phyloP scores from a whole-genome alignment of 352 stramenopile species.

The Pythium scleroteichum region DNA sequence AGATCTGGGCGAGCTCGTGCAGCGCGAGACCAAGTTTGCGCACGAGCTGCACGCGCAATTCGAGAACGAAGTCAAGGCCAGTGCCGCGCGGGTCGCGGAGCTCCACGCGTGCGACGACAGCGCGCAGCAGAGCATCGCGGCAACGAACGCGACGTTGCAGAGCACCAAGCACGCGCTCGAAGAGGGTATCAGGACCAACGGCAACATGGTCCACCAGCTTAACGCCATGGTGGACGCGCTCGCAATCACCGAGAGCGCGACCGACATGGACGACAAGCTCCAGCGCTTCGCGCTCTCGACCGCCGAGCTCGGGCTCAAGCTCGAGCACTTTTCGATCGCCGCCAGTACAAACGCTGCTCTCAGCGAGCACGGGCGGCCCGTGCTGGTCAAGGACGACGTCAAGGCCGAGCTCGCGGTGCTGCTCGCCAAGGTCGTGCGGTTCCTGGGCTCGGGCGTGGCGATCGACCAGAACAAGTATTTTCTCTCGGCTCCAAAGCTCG shows the following conservation, averaged over 20 bases:
- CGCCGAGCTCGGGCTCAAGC: conserved; percentile 51
- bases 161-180: conserved; percentile 40
- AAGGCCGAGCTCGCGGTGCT: conserved; percentile 47
- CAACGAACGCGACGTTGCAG: conserved; percentile 27
- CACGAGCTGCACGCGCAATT: conserved; percentile 29
- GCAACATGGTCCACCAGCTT: conserved; percentile 67
- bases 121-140: conserved; percentile 33
- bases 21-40: conserved; percentile 35
- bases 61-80: conserved; percentile 37
- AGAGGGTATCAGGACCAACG: conserved; percentile 45
- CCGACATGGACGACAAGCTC: conserved; percentile 65
- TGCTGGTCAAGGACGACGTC: conserved; percentile 25
- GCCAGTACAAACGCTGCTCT: not conserved
- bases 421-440: conserved; percentile 56
- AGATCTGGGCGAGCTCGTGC: conserved; percentile 34
- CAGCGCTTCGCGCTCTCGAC: conserved; percentile 44
- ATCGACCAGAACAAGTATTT: conserved; percentile 75
- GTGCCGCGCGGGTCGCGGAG: conserved; percentile 28
- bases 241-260: conserved; percentile 52
- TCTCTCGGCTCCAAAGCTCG: conserved; percentile 29
- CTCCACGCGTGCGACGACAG: conserved; percentile 31
- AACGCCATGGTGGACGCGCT: conserved; percentile 66
- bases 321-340: conserved; percentile 44
- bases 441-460: conserved; percentile 50
- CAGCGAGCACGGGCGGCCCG: not conserved